Base-by-base conservation (phyloP, 768 basidiomycete species). In the Hemileccinum rubropunctum region DNA sequence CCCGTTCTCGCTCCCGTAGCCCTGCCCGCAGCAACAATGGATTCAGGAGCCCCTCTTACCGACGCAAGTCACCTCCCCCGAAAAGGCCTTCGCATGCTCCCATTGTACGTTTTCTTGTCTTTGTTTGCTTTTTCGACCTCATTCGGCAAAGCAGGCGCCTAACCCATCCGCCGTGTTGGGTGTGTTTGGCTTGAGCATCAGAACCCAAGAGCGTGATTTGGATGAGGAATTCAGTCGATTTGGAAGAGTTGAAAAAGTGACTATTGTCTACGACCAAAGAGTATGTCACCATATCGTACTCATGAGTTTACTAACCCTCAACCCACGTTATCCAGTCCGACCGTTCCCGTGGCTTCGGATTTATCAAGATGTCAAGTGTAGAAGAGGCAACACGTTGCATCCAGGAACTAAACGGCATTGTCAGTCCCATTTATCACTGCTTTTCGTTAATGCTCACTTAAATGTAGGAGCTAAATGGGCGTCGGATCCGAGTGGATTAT, bases 161-260 rank as follows among this genome's bases (percentile, higher is more conserved):
- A 87, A 86, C 67, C 89, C 93, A 18, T 86, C 88, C 59, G 85
- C 79, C 53, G 93, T 95, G 28, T 78, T 99, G 53, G 95, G 95
- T 50, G 93, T 98, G n/a, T 99, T 98, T 58, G 95, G 95, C n/a
- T 73, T 98, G 36, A 95, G 92, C 60, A 95, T 99, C 49, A 83
- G 95, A 47, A 98, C 95, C 4, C 81, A 85, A 47, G 95, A 99
- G 65, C 82, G 89, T 36, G 95, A 98, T 65, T 75, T 99, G 42
- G 92, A 98, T 57, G 91, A 95, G 57, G 94, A 97, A 69, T 98
- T 99, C 59, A 82, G 75, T 59, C 81, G 91, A 42, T 89, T 84
- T 57, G 95, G 95, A 20, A 79, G 82, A 32, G 94, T 97, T 42
- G 90, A 94, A 67, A 98, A 97, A 69, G 94, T 95, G 39, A 90